A percentile compares a stretch with the other conserved stretches of the same genome.
Evolutionary conservation across 148 eudicot genomes (phyloP).

Genomic region (Diospyros lotus): DNA sequence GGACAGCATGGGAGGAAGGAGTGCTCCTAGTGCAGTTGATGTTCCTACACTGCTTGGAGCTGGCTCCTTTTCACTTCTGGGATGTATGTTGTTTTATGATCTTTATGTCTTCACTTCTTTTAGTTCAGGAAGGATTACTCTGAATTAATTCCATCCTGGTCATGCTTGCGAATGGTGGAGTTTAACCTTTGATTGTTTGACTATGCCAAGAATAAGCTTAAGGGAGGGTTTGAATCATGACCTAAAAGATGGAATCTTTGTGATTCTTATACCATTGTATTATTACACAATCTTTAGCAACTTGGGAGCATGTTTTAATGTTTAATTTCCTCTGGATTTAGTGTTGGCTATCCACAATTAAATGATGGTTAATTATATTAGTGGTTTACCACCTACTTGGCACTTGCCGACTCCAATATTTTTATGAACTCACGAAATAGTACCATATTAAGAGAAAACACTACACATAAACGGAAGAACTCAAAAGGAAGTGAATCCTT

Average conservation of each 20-base stretch:
- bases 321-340: neutral
- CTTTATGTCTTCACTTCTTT: slow-evolving; percentile 5
- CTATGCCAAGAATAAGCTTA: no score
- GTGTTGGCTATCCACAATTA: neutral
- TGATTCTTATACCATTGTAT: neutral
- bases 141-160: neutral
- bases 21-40: slow-evolving; percentile 74
- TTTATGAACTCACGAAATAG: no score
- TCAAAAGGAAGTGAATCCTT: no score
- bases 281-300: neutral
- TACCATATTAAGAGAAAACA: no score
- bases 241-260: neutral
- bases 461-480: no score
- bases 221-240: neutral
- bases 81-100: slow-evolving; percentile 40
- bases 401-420: no score
- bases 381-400: no score
- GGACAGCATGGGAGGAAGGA: slow-evolving; percentile 26
- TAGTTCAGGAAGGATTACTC: neutral
- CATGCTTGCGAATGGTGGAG: no score
- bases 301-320: neutral
- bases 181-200: no score
- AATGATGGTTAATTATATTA: no score
- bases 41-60: slow-evolving; percentile 91
- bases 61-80: slow-evolving; percentile 82